These are phyloP conservation scores for Stephania yunnanensis DNA, from an alignment of 164 flowering plant genomes.

Conservation along the genomic window DNA sequence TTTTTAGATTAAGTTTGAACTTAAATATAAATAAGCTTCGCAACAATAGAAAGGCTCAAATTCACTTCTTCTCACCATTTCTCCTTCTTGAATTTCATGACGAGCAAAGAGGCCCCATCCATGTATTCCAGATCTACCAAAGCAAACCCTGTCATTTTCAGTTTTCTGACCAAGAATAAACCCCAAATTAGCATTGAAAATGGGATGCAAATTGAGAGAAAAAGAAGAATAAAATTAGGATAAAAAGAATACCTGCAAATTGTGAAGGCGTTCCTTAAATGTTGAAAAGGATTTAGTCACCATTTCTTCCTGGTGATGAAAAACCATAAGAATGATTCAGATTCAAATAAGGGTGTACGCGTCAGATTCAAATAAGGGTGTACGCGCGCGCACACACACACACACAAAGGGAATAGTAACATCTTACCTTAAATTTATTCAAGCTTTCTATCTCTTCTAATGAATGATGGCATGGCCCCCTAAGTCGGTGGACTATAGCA, in stretches of 20 bases:
- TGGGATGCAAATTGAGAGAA: constrained; percentile 2
- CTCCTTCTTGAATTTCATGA: constrained; percentile 83
- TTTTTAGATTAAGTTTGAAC: too few species aligned
- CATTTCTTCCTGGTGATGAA: constrained; percentile 43
- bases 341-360: neutral
- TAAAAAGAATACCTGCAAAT: constrained; percentile 58
- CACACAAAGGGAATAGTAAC: constrained; percentile 3
- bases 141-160: constrained; percentile 73
- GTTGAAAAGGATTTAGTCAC: constrained; percentile 56
- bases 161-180: constrained; percentile 47
- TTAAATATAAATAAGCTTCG: too few species aligned
- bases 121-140: constrained; percentile 94
- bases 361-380: neutral
- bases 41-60: neutral
- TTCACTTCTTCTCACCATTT: constrained; percentile 54
- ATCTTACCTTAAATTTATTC: constrained; percentile 48
- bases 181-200: constrained; percentile 10
- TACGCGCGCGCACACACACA: too few species aligned
- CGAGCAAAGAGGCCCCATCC: constrained; percentile 99
- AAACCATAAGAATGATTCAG: constrained; percentile 1
- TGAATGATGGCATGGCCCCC: constrained; percentile 61
- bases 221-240: neutral
- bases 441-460: constrained; percentile 40
- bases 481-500: constrained; percentile 56
- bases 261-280: constrained; percentile 65